phyloP scores from a whole-genome alignment of 2,329 filamentous ascomycete genomes.

The Diaporthe citriasiana region DNA sequence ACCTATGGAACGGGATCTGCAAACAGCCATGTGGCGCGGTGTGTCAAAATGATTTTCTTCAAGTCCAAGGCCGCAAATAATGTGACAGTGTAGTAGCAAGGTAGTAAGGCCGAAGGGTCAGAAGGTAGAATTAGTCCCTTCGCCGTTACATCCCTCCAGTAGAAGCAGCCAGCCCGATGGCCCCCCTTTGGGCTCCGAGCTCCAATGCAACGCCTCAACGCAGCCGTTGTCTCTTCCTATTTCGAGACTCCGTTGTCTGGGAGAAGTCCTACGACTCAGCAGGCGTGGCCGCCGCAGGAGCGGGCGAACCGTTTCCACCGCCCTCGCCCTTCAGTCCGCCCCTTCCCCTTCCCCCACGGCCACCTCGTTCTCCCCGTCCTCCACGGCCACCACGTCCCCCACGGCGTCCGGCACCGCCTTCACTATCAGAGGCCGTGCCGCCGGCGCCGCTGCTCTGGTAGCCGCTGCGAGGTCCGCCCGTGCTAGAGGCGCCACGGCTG shows the following conservation, averaged over 20 bases:
- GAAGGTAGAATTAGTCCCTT: slow-evolving; percentile 28
- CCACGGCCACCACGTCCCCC: slow-evolving; percentile 70
- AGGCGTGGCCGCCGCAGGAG: slow-evolving; percentile 65
- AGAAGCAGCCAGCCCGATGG: slow-evolving; percentile 3
- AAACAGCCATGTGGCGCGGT: slow-evolving; percentile 21
- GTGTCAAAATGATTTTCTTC: slow-evolving; percentile 22
- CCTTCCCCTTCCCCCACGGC: slow-evolving; percentile 69
- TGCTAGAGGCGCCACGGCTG: slow-evolving; percentile 73
- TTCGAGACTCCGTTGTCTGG: slow-evolving; percentile 7
- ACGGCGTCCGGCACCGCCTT: slow-evolving; percentile 68
- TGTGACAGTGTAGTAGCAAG: slow-evolving; percentile 36
- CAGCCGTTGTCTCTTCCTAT: slow-evolving; percentile 16
- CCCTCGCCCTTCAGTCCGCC: slow-evolving; percentile 72
- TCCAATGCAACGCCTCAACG: slow-evolving; percentile 27
- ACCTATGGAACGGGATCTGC: slow-evolving; percentile 29
- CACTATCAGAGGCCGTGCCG: slow-evolving; percentile 80
- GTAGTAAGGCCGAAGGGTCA: slow-evolving; percentile 33
- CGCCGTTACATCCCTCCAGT: background rate
- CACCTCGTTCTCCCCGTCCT: slow-evolving; percentile 68
- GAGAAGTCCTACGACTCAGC: slow-evolving; percentile 47
- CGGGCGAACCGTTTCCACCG: slow-evolving; percentile 63
- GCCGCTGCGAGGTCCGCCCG: slow-evolving; percentile 72
- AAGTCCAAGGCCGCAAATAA: slow-evolving; percentile 30
- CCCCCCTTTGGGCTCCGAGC: background rate
- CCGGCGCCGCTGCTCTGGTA: slow-evolving; percentile 89